phyloP scores from a whole-genome alignment of 1,139 yeast species.

The Lodderomyces elongisporus region DNA sequence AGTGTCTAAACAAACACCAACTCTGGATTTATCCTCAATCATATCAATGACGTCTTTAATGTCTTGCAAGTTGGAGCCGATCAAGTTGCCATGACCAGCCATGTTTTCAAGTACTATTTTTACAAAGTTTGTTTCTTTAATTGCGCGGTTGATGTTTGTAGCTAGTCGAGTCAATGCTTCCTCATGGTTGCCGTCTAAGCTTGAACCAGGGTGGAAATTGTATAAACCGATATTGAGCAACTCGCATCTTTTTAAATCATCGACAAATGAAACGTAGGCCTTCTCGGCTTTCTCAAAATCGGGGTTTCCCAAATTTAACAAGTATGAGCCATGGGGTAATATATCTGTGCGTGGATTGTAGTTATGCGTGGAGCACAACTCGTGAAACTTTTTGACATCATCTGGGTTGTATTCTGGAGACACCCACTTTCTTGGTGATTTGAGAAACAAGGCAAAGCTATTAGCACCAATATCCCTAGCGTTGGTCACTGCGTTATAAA shows the following conservation, averaged over 20 bases:
- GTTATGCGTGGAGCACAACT: constrained; percentile 54
- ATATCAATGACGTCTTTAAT: constrained; percentile 66
- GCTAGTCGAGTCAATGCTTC: constrained; percentile 69
- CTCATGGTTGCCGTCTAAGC: constrained; percentile 65
- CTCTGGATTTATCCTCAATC: constrained; percentile 71
- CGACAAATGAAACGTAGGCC: constrained; percentile 75
- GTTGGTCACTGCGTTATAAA: constrained; percentile 70
- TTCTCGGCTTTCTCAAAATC: constrained; percentile 73
- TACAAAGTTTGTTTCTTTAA: constrained; percentile 66
- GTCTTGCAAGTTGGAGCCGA: constrained; percentile 80
- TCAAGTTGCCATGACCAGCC: constrained; percentile 95
- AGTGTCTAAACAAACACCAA: constrained; percentile 94
- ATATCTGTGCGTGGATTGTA: constrained; percentile 74
- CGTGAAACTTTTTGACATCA: constrained; percentile 64
- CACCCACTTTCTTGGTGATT: constrained; percentile 88
- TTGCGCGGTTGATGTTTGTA: constrained; percentile 71
- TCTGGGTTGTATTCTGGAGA: constrained; percentile 67
- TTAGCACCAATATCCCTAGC: constrained; percentile 76
- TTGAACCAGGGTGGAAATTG: constrained; percentile 94
- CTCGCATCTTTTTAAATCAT: constrained; percentile 85
- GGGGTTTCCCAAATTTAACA: constrained; percentile 89
- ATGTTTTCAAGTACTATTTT: constrained; percentile 90
- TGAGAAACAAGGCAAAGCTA: constrained; percentile 84
- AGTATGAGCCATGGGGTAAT: constrained; percentile 91
- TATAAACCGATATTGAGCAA: constrained; percentile 76